Percentiles rank a stretch among this genome's conserved stretches.
Conservation (phyloP, 78 protist species). For the Dictyostelium purpureum region DNA sequence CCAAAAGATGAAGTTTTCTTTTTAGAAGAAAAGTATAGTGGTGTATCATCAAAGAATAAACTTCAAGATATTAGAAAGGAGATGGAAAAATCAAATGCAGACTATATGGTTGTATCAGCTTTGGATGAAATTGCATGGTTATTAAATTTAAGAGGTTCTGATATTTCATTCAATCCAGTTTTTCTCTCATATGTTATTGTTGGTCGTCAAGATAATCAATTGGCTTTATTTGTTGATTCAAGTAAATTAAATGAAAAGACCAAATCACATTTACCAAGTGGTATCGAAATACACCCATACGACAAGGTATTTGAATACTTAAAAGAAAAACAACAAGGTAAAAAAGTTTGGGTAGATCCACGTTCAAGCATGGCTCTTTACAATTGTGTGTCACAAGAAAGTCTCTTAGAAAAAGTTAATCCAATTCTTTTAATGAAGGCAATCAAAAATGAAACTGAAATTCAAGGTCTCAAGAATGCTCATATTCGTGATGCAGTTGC, state of each 20-base stretch:
- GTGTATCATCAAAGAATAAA: slow-evolving; percentile 5
- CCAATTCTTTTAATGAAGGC: slow-evolving; percentile 84
- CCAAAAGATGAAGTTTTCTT: slow-evolving; percentile 47
- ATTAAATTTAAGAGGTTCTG: slow-evolving; percentile 89
- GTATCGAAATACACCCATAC: slow-evolving; percentile 17
- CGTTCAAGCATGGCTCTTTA: slow-evolving; percentile 67
- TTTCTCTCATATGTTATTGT: slow-evolving; percentile 80
- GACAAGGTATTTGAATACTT: background rate
- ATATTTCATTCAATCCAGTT: slow-evolving; percentile 82
- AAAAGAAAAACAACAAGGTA: background rate
- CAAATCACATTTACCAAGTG: background rate
- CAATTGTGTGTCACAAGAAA: background rate
- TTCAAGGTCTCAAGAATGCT: slow-evolving; percentile 83
- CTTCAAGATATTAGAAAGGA: slow-evolving; percentile 10
- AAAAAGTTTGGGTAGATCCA: slow-evolving; percentile 74
- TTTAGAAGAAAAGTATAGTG: slow-evolving; percentile 35
- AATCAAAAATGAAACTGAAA: slow-evolving; percentile 90
- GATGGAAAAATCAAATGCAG: background rate
- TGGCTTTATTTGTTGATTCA: slow-evolving; percentile 5
- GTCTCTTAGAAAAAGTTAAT: slow-evolving; percentile 29
- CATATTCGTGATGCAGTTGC: slow-evolving; percentile 92
- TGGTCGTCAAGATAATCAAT: background rate
- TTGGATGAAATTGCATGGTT: slow-evolving; percentile 93
- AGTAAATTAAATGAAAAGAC: background rate
- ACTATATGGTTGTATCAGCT: slow-evolving; percentile 76